Percentiles rank a stretch among this genome's conserved stretches.
These are phyloP conservation scores for Adansonia grandidieri DNA, from an alignment of 441 rosid species.

Conservation along the genomic window DNA sequence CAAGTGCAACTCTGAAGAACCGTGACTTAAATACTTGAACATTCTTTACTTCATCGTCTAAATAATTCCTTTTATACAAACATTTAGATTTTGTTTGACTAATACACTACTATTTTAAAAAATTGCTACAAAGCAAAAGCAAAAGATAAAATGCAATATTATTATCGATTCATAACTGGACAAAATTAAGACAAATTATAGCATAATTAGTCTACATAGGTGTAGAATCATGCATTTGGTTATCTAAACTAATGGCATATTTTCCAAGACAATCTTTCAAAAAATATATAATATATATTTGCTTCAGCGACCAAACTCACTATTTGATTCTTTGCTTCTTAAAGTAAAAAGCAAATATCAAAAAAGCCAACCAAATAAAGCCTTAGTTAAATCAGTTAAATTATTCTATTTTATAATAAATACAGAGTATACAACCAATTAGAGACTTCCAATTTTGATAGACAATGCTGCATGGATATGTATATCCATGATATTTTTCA, in stretches of 20 bases:
- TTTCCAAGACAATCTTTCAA: background rate
- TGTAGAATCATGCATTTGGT: background rate
- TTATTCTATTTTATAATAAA: constrained; percentile 17
- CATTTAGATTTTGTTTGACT: background rate
- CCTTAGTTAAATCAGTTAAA: background rate
- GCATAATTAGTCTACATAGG: background rate
- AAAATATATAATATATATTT: background rate
- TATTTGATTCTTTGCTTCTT: background rate
- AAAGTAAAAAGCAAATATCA: background rate
- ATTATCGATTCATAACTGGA: background rate
- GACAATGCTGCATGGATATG: constrained; percentile 13
- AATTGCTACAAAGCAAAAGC: constrained; percentile 6
- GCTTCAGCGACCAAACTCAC: background rate
- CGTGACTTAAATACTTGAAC: background rate
- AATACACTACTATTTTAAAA: background rate
- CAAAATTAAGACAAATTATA: background rate
- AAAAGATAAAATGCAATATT: background rate
- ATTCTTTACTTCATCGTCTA: background rate
- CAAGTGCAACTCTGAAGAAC: background rate
- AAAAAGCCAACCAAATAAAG: background rate
- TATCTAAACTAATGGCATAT: background rate
- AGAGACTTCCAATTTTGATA: background rate
- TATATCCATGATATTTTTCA: background rate
- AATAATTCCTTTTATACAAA: background rate
- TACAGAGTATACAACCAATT: background rate